Evolutionary conservation across 768 basidiomycete species (phyloP).

Genomic region (Saitozyma podzolica): DNA sequence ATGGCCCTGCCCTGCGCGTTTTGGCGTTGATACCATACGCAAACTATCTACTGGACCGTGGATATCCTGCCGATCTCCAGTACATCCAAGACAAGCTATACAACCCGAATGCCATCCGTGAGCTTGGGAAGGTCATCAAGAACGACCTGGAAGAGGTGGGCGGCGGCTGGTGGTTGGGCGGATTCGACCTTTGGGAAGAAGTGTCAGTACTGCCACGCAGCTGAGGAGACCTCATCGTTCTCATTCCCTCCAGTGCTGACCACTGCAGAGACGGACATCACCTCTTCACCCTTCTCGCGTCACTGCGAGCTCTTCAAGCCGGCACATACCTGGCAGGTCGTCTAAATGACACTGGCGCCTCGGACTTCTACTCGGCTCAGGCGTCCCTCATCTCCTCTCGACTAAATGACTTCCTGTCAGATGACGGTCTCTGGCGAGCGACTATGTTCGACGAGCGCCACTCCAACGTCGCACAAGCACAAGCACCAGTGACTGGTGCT

Average conservation of each 20-base stretch:
- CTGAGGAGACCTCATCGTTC: slow-evolving; percentile 1
- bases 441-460: slow-evolving; percentile 2
- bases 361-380: slow-evolving; percentile 31
- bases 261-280: slow-evolving; percentile 37
- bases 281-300: slow-evolving; percentile 50
- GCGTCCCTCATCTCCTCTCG: slow-evolving; percentile 11
- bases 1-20: slow-evolving; percentile 51
- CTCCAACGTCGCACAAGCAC: not conserved
- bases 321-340: slow-evolving; percentile 43
- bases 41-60: slow-evolving; percentile 45
- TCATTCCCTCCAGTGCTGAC: slow-evolving; percentile 2
- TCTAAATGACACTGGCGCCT: slow-evolving; percentile 41
- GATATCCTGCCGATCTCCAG: slow-evolving; percentile 25
- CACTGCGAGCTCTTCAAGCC: slow-evolving; percentile 38
- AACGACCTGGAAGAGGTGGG: slow-evolving; percentile 53
- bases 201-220: slow-evolving; percentile 26
- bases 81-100: slow-evolving; percentile 45
- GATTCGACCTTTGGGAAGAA: slow-evolving; percentile 53
- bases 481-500: not conserved
- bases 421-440: slow-evolving; percentile 1
- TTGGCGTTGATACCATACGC: slow-evolving; percentile 49
- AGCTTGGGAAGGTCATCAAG: slow-evolving; percentile 47
- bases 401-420: slow-evolving; percentile 40
- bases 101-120: slow-evolving; percentile 18
- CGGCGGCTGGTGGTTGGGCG: slow-evolving; percentile 34